Conservation (phyloP, 1,284 basidiomycete genomes). For the Tilletia horrida region DNA sequence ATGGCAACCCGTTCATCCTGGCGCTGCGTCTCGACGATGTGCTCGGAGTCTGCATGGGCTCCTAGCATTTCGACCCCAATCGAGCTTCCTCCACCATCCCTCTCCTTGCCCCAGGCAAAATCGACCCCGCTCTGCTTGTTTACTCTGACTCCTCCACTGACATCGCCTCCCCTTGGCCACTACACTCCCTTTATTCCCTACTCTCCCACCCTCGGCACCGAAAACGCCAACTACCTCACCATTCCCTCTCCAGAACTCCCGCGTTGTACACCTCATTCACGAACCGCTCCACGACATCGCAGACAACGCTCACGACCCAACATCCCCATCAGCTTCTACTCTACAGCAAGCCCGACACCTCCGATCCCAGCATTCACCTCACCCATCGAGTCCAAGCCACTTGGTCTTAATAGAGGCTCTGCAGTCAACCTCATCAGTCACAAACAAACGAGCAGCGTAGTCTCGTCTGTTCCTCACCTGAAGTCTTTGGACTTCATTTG, state of each 20-base stretch:
- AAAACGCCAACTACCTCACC: slow-evolving; percentile 11
- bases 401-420: slow-evolving; percentile 8
- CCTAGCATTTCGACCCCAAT: not conserved
- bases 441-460: too few species aligned
- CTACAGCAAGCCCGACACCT: not conserved
- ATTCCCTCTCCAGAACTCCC: not conserved
- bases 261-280: not conserved
- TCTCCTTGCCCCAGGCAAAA: not conserved
- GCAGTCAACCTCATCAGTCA: not conserved
- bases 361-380: not conserved
- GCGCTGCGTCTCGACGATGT: slow-evolving; percentile 1
- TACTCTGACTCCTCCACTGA: slow-evolving; percentile 11
- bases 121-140: not conserved
- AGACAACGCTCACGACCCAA: slow-evolving; percentile 10
- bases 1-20: slow-evolving; percentile 8
- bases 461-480: too few species aligned
- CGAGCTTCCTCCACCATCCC: slow-evolving; percentile 1
- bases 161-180: slow-evolving; percentile 3
- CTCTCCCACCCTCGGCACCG: not conserved
- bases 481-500: not conserved
- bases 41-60: not conserved
- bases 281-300: slow-evolving; percentile 4
- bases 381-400: slow-evolving; percentile 1
- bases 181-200: not conserved
- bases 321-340: slow-evolving; percentile 6